A percentile compares a stretch with the other conserved stretches of the same genome.
Conservation (phyloP, 495 filamentous ascomycete species). For the Lepraria neglecta region DNA sequence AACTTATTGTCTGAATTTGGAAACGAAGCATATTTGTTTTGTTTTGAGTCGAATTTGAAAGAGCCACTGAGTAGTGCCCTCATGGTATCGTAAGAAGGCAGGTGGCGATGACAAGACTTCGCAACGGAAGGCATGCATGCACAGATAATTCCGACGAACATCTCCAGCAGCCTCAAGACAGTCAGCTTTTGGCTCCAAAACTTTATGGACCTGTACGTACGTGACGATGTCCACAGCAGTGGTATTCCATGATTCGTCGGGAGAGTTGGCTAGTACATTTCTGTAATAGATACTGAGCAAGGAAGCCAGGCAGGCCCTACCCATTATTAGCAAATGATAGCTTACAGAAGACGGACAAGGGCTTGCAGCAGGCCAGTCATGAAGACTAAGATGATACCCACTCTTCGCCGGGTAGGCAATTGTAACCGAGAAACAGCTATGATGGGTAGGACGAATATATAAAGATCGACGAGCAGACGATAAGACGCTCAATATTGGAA, state of each 20-base stretch:
- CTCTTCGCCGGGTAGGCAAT: neutral
- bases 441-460: neutral
- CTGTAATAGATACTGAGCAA: neutral
- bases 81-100: neutral
- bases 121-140: neutral
- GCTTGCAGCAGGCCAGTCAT: neutral
- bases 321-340: neutral
- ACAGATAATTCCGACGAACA: constrained; percentile 7
- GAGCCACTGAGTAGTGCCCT: neutral
- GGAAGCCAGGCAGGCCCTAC: neutral
- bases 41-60: neutral
- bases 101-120: neutral
- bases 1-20: neutral
- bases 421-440: neutral
- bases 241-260: neutral
- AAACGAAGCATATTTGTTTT: neutral
- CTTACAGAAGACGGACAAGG: too few species aligned
- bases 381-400: neutral
- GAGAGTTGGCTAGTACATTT: neutral
- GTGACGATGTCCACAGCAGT: neutral
- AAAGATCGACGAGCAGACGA: neutral
- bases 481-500: neutral
- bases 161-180: neutral
- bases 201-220: neutral
- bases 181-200: neutral